These are phyloP conservation scores for Phytophthora colocasiae DNA, from an alignment of 352 stramenopile species.

Conservation along the genomic window DNA sequence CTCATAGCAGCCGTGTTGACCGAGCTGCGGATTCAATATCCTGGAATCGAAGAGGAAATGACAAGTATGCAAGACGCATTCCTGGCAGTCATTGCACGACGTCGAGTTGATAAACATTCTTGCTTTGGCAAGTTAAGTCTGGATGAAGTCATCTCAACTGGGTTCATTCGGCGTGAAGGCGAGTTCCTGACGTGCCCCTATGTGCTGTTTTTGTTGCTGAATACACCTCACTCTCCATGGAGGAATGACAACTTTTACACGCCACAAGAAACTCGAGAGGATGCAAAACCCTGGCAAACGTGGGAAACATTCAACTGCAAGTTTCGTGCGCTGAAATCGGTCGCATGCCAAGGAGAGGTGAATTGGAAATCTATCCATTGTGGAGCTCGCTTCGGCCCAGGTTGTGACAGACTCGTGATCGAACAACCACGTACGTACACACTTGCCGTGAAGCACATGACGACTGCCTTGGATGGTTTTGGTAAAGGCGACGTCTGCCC, in stretches of 20 bases:
- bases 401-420: conserved; percentile 7
- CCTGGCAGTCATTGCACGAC: conserved; percentile 25
- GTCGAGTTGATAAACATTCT: conserved; percentile 14
- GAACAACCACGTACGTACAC: conserved; percentile 15
- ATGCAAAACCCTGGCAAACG: conserved; percentile 21
- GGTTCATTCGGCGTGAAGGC: conserved; percentile 18
- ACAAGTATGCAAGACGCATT: conserved; percentile 26
- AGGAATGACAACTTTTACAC: conserved; percentile 2
- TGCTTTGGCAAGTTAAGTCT: conserved; percentile 25
- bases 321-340: conserved; percentile 25
- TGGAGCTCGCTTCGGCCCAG: conserved; percentile 20
- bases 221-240: conserved; percentile 17
- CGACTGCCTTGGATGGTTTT: conserved; percentile 15
- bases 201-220: conserved; percentile 28
- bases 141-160: conserved; percentile 27
- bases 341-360: not conserved
- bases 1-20: not conserved
- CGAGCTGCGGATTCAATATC: conserved; percentile 9
- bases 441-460: conserved; percentile 11
- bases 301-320: conserved; percentile 25
- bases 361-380: conserved; percentile 19
- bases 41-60: conserved; percentile 22
- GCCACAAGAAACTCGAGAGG: not conserved
- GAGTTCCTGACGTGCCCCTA: conserved; percentile 12
- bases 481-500: not conserved